Percentiles rank a stretch among this genome's conserved stretches.
Conservation (phyloP, 2,329 filamentous ascomycete species). For the Penicillium sp. region DNA sequence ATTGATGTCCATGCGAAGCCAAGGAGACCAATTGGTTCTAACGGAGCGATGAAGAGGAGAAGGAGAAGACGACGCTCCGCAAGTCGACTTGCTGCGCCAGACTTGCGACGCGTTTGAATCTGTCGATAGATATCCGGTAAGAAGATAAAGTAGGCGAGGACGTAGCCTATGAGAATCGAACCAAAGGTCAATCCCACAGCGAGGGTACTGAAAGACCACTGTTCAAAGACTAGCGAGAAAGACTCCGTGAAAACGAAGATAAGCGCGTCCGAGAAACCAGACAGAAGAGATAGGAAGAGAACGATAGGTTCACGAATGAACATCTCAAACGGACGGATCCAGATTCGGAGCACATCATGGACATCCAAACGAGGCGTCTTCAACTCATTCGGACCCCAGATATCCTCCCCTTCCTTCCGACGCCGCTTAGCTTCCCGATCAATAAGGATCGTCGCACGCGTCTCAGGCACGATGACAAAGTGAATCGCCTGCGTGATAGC, state of each 20-base stretch:
- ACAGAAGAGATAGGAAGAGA: slow-evolving; percentile 67
- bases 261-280: slow-evolving; percentile 71
- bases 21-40: slow-evolving; percentile 60
- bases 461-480: slow-evolving; percentile 63
- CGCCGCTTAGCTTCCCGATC: slow-evolving; percentile 61
- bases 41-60: slow-evolving; percentile 60
- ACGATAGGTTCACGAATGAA: slow-evolving; percentile 76
- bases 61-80: slow-evolving; percentile 66
- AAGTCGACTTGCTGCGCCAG: slow-evolving; percentile 54
- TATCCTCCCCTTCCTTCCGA: slow-evolving; percentile 54
- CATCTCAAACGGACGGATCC: slow-evolving; percentile 69
- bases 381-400: slow-evolving; percentile 67
- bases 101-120: slow-evolving; percentile 39
- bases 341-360: slow-evolving; percentile 45
- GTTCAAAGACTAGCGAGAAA: slow-evolving; percentile 66
- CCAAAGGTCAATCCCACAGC: slow-evolving; percentile 63
- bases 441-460: slow-evolving; percentile 58
- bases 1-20: slow-evolving; percentile 70
- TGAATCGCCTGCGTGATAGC: slow-evolving; percentile 52
- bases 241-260: slow-evolving; percentile 79
- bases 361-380: slow-evolving; percentile 50
- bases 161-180: slow-evolving; percentile 66
- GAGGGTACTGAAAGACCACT: slow-evolving; percentile 63
- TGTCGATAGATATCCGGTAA: slow-evolving; percentile 52
- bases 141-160: slow-evolving; percentile 62